Conservation (phyloP, 1,284 basidiomycete genomes). For the Sanghuangporus weigelae region DNA sequence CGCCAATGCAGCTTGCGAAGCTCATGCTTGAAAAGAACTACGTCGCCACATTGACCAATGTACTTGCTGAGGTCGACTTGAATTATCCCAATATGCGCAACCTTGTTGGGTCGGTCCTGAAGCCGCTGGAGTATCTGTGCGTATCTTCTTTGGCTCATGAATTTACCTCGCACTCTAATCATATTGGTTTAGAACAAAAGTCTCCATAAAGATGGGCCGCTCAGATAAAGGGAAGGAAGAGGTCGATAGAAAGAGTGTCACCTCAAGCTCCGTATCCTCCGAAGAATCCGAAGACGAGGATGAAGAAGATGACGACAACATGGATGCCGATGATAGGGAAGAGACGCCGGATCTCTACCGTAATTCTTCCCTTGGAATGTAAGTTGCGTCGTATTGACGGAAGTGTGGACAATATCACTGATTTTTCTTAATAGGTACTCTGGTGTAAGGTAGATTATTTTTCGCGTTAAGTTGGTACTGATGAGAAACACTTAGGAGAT, state of each 20-base stretch:
- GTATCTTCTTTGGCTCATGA: slow-evolving; percentile 27
- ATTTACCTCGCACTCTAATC: slow-evolving; percentile 2
- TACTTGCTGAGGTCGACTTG: slow-evolving; percentile 90
- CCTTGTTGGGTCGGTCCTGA: slow-evolving; percentile 81
- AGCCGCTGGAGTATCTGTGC: slow-evolving; percentile 87
- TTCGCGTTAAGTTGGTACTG: slow-evolving; percentile 2
- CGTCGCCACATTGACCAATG: slow-evolving; percentile 83
- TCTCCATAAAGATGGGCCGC: slow-evolving; percentile 96
- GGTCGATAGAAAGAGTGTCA: slow-evolving; percentile 46
- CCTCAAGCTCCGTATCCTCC: slow-evolving; percentile 51
- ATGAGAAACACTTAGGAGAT: slow-evolving; percentile 55
- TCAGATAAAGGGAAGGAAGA: slow-evolving; percentile 67
- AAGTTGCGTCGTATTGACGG: slow-evolving; percentile 29
- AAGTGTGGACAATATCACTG: background rate
- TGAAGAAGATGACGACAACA: slow-evolving; percentile 52
- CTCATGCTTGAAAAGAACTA: slow-evolving; percentile 99
- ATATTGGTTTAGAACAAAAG: slow-evolving; percentile 64
- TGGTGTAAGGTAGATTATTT: slow-evolving; percentile 52
- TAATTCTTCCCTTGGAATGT: slow-evolving; percentile 96
- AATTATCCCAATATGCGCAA: slow-evolving; percentile 91
- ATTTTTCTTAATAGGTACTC: slow-evolving; percentile 48
- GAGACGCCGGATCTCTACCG: slow-evolving; percentile 94
- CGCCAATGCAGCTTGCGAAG: slow-evolving; percentile 90
- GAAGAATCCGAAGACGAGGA: slow-evolving; percentile 40
- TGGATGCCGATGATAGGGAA: slow-evolving; percentile 47